Evolutionary conservation across 2,329 filamentous ascomycete species (phyloP).

Genomic region (Trichoderma oligosporum): DNA sequence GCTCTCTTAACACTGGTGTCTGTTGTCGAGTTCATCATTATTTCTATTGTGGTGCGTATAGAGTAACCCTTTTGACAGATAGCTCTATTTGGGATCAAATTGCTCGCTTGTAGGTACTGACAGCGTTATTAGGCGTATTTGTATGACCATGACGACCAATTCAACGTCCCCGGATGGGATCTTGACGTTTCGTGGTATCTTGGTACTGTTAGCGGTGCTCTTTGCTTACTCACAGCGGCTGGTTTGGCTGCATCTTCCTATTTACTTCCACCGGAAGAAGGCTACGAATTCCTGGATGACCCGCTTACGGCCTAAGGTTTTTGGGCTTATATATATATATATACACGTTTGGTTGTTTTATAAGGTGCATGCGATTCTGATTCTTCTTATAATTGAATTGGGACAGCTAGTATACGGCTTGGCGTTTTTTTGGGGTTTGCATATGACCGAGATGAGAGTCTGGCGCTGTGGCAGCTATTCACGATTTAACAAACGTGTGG

Average conservation of each 20-base stretch:
- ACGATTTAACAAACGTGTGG: background rate
- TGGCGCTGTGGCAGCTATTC: background rate
- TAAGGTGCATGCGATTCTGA: background rate
- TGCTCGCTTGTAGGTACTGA: background rate
- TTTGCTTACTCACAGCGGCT: constrained; percentile 51
- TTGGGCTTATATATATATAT: background rate
- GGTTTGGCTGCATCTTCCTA: constrained; percentile 65
- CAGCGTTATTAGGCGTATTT: constrained; percentile 66
- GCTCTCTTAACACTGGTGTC: constrained; percentile 63
- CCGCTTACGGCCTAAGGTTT: constrained; percentile 47
- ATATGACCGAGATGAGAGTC: background rate
- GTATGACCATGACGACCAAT: constrained; percentile 77
- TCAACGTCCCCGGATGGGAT: constrained; percentile 73
- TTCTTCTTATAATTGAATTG: background rate
- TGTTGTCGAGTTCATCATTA: constrained; percentile 67
- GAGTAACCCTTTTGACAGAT: no score
- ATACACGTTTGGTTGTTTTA: background rate
- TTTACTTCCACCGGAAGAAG: constrained; percentile 73
- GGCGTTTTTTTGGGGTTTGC: constrained; percentile 10
- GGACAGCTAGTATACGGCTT: background rate
- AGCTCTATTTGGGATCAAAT: background rate
- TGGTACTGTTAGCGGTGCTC: constrained; percentile 52
- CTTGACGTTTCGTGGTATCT: constrained; percentile 78
- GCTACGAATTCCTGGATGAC: constrained; percentile 68
- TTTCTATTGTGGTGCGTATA: constrained; percentile 74